phyloP scores from a whole-genome alignment of 2,329 filamentous ascomycete species.

The Escovopsis sp. region DNA sequence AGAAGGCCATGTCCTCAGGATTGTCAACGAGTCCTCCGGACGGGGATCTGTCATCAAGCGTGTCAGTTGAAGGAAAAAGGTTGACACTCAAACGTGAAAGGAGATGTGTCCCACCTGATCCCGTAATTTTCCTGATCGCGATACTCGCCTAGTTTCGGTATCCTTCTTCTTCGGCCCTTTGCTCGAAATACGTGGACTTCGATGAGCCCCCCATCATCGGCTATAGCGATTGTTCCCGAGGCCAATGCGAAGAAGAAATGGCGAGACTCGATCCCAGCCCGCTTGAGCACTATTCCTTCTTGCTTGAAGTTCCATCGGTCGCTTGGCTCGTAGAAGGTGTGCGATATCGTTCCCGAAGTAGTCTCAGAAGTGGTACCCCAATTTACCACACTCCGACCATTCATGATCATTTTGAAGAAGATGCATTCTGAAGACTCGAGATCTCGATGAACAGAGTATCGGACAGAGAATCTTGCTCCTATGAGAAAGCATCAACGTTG shows the following conservation, averaged over 20 bases:
- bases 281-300: conserved; percentile 17
- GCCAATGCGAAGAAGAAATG: conserved; percentile 34
- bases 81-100: neutral
- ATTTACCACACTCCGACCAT: conserved; percentile 35
- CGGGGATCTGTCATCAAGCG: conserved; percentile 26
- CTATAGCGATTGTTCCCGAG: conserved; percentile 22
- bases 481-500: conserved; percentile 2
- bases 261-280: conserved; percentile 31
- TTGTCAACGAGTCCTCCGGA: conserved; percentile 38
- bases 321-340: conserved; percentile 34
- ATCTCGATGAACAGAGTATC: conserved; percentile 27
- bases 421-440: conserved; percentile 24
- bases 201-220: conserved; percentile 40
- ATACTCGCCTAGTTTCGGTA: conserved; percentile 28
- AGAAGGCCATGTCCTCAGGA: conserved; percentile 35
- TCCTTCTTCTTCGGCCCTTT: conserved; percentile 28
- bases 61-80: neutral
- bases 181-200: conserved; percentile 39
- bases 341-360: conserved; percentile 25
- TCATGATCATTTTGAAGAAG: conserved; percentile 42
- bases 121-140: conserved; percentile 35
- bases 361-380: conserved; percentile 33
- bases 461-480: conserved; percentile 40
- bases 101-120: conserved; percentile 30
- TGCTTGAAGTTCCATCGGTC: conserved; percentile 26